Conservation (phyloP, 345 rosid genomes). For the Hibiscus trionum region DNA sequence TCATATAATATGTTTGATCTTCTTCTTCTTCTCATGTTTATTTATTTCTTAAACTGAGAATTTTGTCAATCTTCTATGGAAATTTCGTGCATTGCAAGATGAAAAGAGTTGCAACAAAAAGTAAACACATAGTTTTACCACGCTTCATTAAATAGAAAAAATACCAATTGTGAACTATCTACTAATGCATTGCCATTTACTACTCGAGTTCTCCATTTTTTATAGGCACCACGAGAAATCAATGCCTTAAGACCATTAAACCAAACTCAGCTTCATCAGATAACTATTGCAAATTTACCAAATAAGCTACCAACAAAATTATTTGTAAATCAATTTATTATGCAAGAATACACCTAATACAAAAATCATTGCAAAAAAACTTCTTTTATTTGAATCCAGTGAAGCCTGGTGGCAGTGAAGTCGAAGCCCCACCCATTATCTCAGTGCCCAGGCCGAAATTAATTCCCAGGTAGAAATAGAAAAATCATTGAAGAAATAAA, state of each 20-base stretch:
- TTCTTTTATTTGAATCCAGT: no score
- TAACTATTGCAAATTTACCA: no score
- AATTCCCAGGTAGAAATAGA: no score
- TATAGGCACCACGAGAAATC: slow-evolving; percentile 32
- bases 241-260: slow-evolving; percentile 74
- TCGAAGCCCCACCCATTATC: no score
- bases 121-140: slow-evolving; percentile 46
- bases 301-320: no score
- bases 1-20: not conserved
- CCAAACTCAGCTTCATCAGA: slow-evolving; percentile 99
- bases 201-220: slow-evolving; percentile 49
- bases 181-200: slow-evolving; percentile 35
- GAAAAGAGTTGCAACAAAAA: not conserved
- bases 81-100: not conserved
- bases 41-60: not conserved
- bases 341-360: no score
- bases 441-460: no score
- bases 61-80: not conserved
- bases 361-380: no score
- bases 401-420: no score
- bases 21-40: not conserved
- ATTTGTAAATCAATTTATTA: no score
- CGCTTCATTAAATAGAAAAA: slow-evolving; percentile 21
- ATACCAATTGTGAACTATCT: slow-evolving; percentile 37
- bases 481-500: no score